These are phyloP conservation scores for Ensete glaucum DNA, from an alignment of 176 grass and related monocot species.

Conservation along the genomic window DNA sequence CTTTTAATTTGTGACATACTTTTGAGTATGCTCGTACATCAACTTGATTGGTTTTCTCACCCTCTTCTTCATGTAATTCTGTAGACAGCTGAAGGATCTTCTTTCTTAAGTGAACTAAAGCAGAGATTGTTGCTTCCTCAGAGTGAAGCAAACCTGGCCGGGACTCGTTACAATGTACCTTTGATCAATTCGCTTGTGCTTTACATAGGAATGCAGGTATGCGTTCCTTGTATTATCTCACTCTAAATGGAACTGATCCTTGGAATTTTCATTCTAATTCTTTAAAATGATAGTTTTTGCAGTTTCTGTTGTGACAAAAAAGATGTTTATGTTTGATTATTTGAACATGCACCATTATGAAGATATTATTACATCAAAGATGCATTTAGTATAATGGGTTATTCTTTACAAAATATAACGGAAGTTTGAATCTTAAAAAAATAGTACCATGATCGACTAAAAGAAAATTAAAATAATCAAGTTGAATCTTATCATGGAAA, in stretches of 20 bases:
- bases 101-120: constrained; percentile 71
- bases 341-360: too few species aligned
- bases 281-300: background rate
- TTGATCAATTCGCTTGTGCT: constrained; percentile 89
- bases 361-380: too few species aligned
- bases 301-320: too few species aligned
- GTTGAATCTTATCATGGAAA: too few species aligned
- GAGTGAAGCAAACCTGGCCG: constrained; percentile 60
- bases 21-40: too few species aligned
- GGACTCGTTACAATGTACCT: constrained; percentile 82
- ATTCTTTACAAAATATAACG: too few species aligned
- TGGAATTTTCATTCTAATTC: background rate
- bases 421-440: too few species aligned
- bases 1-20: too few species aligned
- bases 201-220: constrained; percentile 88
- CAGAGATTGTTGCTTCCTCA: constrained; percentile 67
- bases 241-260: background rate
- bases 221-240: constrained; percentile 1
- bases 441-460: too few species aligned
- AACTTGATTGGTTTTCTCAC: background rate
- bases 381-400: too few species aligned
- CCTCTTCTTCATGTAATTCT: background rate
- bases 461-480: too few species aligned
- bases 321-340: too few species aligned
- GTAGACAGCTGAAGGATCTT: constrained; percentile 64